These are phyloP conservation scores for Halophytophthora polymorphica DNA, from an alignment of 352 stramenopile genomes.

Conservation along the genomic window DNA sequence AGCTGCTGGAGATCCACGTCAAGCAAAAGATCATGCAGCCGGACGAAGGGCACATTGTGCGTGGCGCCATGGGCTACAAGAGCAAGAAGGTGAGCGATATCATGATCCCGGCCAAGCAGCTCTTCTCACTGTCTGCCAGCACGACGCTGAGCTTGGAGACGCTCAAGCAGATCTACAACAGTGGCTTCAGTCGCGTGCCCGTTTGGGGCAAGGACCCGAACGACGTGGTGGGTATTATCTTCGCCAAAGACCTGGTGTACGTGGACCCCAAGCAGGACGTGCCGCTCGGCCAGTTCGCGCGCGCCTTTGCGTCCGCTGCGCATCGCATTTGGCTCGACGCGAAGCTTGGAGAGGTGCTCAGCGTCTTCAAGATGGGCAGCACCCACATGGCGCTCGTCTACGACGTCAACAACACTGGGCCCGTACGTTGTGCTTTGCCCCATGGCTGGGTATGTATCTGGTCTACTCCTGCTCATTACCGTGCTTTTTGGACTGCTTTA, in stretches of 20 bases:
- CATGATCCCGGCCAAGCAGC: slow-evolving; percentile 89
- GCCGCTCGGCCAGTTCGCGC: slow-evolving; percentile 89
- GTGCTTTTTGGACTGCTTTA: neutral
- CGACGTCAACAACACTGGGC: slow-evolving; percentile 78
- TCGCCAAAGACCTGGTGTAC: slow-evolving; percentile 93
- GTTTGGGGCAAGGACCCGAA: slow-evolving; percentile 96
- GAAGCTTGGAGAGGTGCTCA: slow-evolving; percentile 62
- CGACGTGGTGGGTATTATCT: slow-evolving; percentile 94
- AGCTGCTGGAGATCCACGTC: slow-evolving; percentile 97
- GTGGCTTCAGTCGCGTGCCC: slow-evolving; percentile 92
- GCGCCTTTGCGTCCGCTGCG: slow-evolving; percentile 73
- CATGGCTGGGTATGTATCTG: neutral
- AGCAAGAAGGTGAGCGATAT: slow-evolving; percentile 83
- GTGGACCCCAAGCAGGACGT: slow-evolving; percentile 66
- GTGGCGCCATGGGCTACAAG: slow-evolving; percentile 80
- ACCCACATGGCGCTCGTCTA: slow-evolving; percentile 73
- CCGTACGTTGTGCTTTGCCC: slow-evolving; percentile 48
- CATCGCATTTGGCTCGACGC: slow-evolving; percentile 71
- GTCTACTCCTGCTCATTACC: neutral
- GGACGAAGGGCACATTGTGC: slow-evolving; percentile 95
- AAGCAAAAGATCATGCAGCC: slow-evolving; percentile 88
- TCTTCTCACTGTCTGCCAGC: slow-evolving; percentile 65
- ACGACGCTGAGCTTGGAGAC: slow-evolving; percentile 49
- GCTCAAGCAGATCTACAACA: slow-evolving; percentile 85
- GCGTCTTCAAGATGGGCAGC: slow-evolving; percentile 73